Conservation (phyloP, 2,329 filamentous ascomycete species). For the Parafenestella ontariensis region DNA sequence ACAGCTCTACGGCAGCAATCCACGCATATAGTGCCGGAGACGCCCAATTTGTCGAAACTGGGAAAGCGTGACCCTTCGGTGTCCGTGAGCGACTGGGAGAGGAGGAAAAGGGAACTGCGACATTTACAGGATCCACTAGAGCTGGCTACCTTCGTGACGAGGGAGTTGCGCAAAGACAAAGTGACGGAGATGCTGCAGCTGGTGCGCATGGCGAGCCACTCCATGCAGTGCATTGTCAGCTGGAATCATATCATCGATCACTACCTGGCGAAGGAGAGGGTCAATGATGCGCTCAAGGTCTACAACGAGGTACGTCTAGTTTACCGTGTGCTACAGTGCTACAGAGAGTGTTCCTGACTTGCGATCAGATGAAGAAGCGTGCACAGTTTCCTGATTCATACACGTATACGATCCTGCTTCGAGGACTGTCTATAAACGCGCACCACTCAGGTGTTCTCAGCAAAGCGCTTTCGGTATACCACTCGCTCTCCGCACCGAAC, state of each 20-base stretch:
- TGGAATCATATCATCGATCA: slow-evolving; percentile 89
- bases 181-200: slow-evolving; percentile 72
- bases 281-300: slow-evolving; percentile 75
- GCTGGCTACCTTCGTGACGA: slow-evolving; percentile 71
- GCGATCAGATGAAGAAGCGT: slow-evolving; percentile 86
- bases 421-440: slow-evolving; percentile 70
- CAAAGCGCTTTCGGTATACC: slow-evolving; percentile 78
- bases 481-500: slow-evolving; percentile 71
- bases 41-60: slow-evolving; percentile 29
- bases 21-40: slow-evolving; percentile 5
- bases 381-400: slow-evolving; percentile 78
- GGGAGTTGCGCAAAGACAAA: slow-evolving; percentile 65
- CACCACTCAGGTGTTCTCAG: slow-evolving; percentile 66
- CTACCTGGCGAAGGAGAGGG: slow-evolving; percentile 65
- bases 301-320: slow-evolving; percentile 76
- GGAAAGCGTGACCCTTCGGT: slow-evolving; percentile 36
- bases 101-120: slow-evolving; percentile 63
- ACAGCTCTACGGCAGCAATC: slow-evolving; percentile 21
- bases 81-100: slow-evolving; percentile 37
- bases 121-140: slow-evolving; percentile 74
- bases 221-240: slow-evolving; percentile 71
- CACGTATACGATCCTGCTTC: slow-evolving; percentile 85
- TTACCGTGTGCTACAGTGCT: not conserved
- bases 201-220: slow-evolving; percentile 71
- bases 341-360: slow-evolving; percentile 15